Base-by-base conservation (phyloP, 257 asterid species). In the Sherardia arvensis region DNA sequence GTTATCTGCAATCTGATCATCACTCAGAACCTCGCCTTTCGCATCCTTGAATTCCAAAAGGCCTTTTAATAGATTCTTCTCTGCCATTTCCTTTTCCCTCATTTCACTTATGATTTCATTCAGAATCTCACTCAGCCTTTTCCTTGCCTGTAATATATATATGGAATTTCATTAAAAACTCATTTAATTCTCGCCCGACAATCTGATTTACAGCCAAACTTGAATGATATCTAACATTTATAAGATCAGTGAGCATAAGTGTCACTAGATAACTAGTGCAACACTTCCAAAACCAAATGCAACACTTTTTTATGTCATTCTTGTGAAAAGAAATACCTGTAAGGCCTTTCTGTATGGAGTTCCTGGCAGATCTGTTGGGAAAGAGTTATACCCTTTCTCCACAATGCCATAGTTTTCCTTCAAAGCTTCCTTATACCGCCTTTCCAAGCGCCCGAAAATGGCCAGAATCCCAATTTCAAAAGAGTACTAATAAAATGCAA, bases 391-490 rank as follows among this genome's bases (percentile, higher is more conserved):
- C 27, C 96, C 98, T 70, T 54, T 78, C 7, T 88, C 83, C 0
- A 91, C 84, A 58, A 79, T 71, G 51, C 58, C 56, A 54, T 88
- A 88, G 74, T 80, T 86, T 74, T 73, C 69, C 74, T 85, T 80
- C 61, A 91, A 65, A 64, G 81, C 92, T 56, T 86, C 84, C 74
- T 85, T 88, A 33, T 72, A 72, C 25, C 70, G 77, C 20, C 47
- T 60, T 56, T 83, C 91, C 72, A 88, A 53, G 56, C 80, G 65
- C 1, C 96, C 95, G 65, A 91, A 86, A 21, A 91, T 69, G 1
- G 87, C 81, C 6, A 88, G 68, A 45, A 84, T 80, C 3, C 94
- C 96, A 0, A 86, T 94, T 71, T 91, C 94, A 53, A 91, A 91
- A 1, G 98, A 88, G 33, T 79, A 75, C 98, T 88, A 69, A 1